Conservation (phyloP, 768 basidiomycete genomes). For the Suillus paluster region DNA sequence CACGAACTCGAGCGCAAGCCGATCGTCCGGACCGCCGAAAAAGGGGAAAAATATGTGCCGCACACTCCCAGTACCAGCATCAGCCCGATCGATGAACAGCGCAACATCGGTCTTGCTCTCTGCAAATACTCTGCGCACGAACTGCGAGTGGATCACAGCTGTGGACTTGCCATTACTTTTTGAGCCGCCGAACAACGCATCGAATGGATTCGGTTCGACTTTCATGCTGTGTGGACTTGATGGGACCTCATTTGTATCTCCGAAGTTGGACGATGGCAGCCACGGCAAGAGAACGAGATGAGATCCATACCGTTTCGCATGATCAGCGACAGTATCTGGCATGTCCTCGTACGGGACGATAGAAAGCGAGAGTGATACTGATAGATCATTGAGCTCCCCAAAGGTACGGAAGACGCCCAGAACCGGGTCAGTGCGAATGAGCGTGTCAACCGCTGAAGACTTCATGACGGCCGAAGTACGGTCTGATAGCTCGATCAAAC, state of each 20-base stretch:
- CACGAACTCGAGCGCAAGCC: constrained; percentile 79
- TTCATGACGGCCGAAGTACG: constrained; percentile 88
- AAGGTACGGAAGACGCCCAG: constrained; percentile 80
- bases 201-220: constrained; percentile 66
- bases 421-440: constrained; percentile 74
- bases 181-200: constrained; percentile 69
- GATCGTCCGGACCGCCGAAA: constrained; percentile 94
- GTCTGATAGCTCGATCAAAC: constrained; percentile 87
- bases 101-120: constrained; percentile 77
- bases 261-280: constrained; percentile 47
- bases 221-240: constrained; percentile 18
- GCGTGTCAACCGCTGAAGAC: constrained; percentile 72
- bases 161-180: constrained; percentile 51
- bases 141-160: constrained; percentile 74
- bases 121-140: constrained; percentile 82
- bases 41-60: constrained; percentile 86
- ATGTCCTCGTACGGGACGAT: constrained; percentile 82
- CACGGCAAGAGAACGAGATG: constrained; percentile 89
- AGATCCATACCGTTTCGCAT: constrained; percentile 57
- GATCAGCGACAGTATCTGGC: constrained; percentile 62
- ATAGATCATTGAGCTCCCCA: constrained; percentile 67
- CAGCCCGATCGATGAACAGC: constrained; percentile 79
- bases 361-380: constrained; percentile 69
- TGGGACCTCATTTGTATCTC: constrained; percentile 33
- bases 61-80: constrained; percentile 28